These are phyloP conservation scores for Umbelopsis sp. DNA, from an alignment of 192 early-diverging fungal species.

Conservation along the genomic window DNA sequence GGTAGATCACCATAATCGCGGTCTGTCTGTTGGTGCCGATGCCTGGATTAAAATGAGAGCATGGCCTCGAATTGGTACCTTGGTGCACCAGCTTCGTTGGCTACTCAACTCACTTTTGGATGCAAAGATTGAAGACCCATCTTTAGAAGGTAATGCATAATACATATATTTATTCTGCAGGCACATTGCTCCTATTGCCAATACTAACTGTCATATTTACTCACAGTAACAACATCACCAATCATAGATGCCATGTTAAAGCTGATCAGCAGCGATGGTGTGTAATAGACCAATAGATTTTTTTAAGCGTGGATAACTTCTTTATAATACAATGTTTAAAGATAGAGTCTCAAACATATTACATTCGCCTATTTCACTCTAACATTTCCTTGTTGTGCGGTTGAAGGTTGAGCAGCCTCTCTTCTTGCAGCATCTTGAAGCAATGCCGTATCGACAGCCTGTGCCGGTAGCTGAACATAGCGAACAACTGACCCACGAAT, in stretches of 20 bases:
- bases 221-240: slow-evolving; percentile 6
- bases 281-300: slow-evolving; percentile 3
- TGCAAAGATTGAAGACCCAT: slow-evolving; percentile 71
- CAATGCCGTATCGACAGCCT: slow-evolving; percentile 90
- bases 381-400: slow-evolving; percentile 40
- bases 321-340: slow-evolving; percentile 10
- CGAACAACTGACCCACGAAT: slow-evolving; percentile 99
- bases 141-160: slow-evolving; percentile 45
- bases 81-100: slow-evolving; percentile 74
- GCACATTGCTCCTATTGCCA: background rate
- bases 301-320: background rate
- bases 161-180: background rate
- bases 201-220: background rate
- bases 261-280: background rate
- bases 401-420: slow-evolving; percentile 76
- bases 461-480: slow-evolving; percentile 89
- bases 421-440: slow-evolving; percentile 95
- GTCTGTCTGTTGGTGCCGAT: slow-evolving; percentile 56
- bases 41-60: slow-evolving; percentile 69
- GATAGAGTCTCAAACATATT: background rate
- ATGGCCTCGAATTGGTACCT: slow-evolving; percentile 70
- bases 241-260: slow-evolving; percentile 6
- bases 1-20: slow-evolving; percentile 70
- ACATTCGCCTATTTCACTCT: slow-evolving; percentile 33
- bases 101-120: slow-evolving; percentile 72